These are phyloP conservation scores for Yamadazyma dushanensis DNA, from an alignment of 1,139 yeast species.

Conservation along the genomic window DNA sequence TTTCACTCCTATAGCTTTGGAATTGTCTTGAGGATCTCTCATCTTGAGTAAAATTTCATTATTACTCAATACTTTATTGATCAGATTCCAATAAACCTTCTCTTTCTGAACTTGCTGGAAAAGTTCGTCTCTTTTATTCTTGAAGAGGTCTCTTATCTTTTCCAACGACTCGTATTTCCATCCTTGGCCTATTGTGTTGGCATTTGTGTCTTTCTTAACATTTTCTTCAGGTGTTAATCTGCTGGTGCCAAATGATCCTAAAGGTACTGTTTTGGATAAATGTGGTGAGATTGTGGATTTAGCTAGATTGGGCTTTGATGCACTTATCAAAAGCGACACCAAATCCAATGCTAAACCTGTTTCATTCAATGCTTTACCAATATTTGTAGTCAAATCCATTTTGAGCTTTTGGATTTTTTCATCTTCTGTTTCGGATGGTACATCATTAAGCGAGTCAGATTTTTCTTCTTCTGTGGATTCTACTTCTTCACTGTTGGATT, in stretches of 20 bases:
- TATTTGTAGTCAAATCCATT: constrained; percentile 52
- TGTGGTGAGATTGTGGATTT: constrained; percentile 88
- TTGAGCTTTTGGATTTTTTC: constrained; percentile 59
- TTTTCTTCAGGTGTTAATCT: constrained; percentile 33
- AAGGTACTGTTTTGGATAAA: constrained; percentile 71
- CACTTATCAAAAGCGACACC: constrained; percentile 78
- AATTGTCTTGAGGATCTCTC: constrained; percentile 51
- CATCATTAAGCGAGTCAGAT: too few species aligned
- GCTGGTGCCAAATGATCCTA: constrained; percentile 79
- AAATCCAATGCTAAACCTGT: constrained; percentile 86
- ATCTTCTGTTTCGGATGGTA: too few species aligned
- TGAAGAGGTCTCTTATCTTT: constrained; percentile 54
- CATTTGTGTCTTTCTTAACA: constrained; percentile 24
- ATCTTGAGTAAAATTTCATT: constrained; percentile 75
- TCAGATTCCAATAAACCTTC: constrained; percentile 69
- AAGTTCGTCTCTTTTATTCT: constrained; percentile 52
- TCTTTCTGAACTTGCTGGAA: constrained; percentile 61
- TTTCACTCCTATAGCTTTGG: constrained; percentile 66
- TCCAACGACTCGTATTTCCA: constrained; percentile 79
- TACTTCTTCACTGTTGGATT: constrained; percentile 7
- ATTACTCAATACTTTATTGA: constrained; percentile 49
- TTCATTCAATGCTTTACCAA: constrained; percentile 79
- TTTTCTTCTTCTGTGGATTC: constrained; percentile 10
- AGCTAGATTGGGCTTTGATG: constrained; percentile 81
- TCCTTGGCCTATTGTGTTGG: constrained; percentile 63